phyloP scores from a whole-genome alignment of 257 asterid species.

The Nicotiana tomentosiformis region DNA sequence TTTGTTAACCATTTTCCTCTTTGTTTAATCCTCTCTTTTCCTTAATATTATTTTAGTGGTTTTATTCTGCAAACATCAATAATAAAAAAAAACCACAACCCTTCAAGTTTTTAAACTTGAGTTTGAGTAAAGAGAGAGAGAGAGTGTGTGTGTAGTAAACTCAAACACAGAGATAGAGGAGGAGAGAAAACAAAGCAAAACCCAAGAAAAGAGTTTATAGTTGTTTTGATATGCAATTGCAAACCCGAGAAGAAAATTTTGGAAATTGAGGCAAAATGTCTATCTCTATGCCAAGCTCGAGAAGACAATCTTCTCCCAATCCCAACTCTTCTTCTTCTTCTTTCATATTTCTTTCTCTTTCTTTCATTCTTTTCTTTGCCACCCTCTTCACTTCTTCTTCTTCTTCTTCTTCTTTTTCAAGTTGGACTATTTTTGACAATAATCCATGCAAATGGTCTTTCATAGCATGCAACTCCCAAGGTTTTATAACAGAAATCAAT shows the following conservation, averaged over 20 bases:
- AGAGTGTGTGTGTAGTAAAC: too few species aligned
- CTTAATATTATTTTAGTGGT: background rate
- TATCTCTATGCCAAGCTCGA: slow-evolving; percentile 36
- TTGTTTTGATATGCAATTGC: slow-evolving; percentile 19
- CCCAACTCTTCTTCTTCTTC: slow-evolving; percentile 5
- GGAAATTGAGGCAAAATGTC: slow-evolving; percentile 46
- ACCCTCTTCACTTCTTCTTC: slow-evolving; percentile 15
- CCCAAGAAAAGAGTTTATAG: slow-evolving; percentile 21
- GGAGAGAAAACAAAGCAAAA: slow-evolving; percentile 17
- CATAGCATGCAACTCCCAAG: slow-evolving; percentile 31
- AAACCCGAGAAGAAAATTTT: slow-evolving; percentile 47
- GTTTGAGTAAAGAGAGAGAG: background rate
- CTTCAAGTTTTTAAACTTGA: background rate
- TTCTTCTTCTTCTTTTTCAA: slow-evolving; percentile 9
- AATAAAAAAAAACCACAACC: background rate
- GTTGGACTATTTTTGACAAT: slow-evolving; percentile 22
- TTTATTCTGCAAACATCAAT: background rate
- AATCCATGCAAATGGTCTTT: slow-evolving; percentile 39
- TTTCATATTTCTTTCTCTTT: background rate
- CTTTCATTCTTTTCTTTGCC: slow-evolving; percentile 18
- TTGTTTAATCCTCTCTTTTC: slow-evolving; percentile 9
- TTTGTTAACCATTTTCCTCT: slow-evolving; percentile 9
- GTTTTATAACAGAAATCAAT: slow-evolving; percentile 28
- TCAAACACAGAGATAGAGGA: slow-evolving; percentile 1
- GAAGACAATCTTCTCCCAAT: slow-evolving; percentile 15